Evolutionary conservation across 228 moss, liverwort and hornwort species (phyloP), one percentile per base, ranked within the genome.

Genomic region (Sphagnum fallax): DNA sequence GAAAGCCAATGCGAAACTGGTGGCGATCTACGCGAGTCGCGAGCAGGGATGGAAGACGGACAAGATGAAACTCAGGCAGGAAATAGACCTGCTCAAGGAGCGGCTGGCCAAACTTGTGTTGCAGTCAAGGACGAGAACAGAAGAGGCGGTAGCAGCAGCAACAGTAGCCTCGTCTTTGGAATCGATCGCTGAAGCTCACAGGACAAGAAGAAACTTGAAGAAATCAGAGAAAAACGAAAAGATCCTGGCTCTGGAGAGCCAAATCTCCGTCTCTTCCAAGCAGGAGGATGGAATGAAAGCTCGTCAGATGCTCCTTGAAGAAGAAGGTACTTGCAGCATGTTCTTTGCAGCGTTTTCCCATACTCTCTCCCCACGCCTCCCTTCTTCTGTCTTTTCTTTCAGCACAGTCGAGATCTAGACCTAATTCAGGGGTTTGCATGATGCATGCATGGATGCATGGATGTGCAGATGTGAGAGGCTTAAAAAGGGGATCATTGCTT

Each of bases 21-120:
- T 71, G 62, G 71, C 52, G 9, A 71, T 71, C 47, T 71, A 71
- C 64, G 71, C 71, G 11, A 48, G 63, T 3, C 63, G 71, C 48
- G 71, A 71, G 64, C 71, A 71, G 55, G 64, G 47, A 52, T 71
- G 71, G 71, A 71, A 71, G 64, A 51, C 55, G 0, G 71, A 71
- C 53, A 71, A 71, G 53, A 53, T 63, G 52, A 71, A 47, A 53
- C 64, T 64, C 47, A 52, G 52, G 15, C 71, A 71, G 63, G 71
- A 71, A 14, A 71, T 64, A 51, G 71, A 64, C 47, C 5, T 49
- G 6, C 52, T 71, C 62, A 71, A 63, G 52, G 71, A 71, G 71
- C 16, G 63, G 16, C 61, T 61, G 52, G 62, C 52, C 52, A 71
- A 71, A 63, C 63, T 71, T 10, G 52, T 32, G 32, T 32, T 32